These are phyloP conservation scores for Cyathus striatus DNA, from an alignment of 768 basidiomycete species.

Conservation along the genomic window DNA sequence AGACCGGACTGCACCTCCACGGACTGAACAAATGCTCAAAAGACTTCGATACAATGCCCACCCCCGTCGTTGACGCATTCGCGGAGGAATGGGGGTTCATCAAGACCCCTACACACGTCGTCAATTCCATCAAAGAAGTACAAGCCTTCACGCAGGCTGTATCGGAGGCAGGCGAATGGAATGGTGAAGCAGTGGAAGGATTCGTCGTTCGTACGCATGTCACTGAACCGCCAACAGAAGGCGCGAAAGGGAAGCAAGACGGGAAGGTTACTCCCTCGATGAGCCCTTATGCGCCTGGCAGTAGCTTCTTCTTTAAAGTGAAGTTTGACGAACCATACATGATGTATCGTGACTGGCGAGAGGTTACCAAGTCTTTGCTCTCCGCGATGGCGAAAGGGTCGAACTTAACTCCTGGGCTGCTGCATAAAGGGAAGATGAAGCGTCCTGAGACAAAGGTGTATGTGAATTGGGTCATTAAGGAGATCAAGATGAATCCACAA, in stretches of 20 bases:
- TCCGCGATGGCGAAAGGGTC: constrained; percentile 19
- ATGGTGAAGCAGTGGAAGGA: constrained; percentile 83
- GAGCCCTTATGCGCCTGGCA: constrained; percentile 69
- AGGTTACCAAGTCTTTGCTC: constrained; percentile 81
- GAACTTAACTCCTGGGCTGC: constrained; percentile 48
- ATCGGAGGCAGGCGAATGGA: constrained; percentile 68
- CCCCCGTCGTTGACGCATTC: constrained; percentile 65
- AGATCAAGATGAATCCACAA: constrained; percentile 57
- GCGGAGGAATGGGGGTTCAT: constrained; percentile 93
- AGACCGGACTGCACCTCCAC: constrained; percentile 89
- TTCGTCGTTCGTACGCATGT: constrained; percentile 88
- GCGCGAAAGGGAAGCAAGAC: constrained; percentile 21
- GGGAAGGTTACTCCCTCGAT: constrained; percentile 11
- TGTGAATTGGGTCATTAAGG: constrained; percentile 74
- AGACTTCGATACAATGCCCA: constrained; percentile 67
- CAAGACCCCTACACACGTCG: constrained; percentile 54
- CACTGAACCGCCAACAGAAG: constrained; percentile 29
- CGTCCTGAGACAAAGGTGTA: constrained; percentile 78
- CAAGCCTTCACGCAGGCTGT: constrained; percentile 66
- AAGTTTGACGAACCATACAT: constrained; percentile 99
- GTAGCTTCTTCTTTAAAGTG: constrained; percentile 97
- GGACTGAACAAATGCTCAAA: constrained; percentile 74
- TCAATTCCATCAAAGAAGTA: constrained; percentile 64
- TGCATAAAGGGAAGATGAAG: constrained; percentile 66
- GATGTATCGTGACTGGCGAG: constrained; percentile 98